These are phyloP conservation scores for Gelatoporia subvermispora DNA, from an alignment of 768 basidiomycete species.

Conservation along the genomic window DNA sequence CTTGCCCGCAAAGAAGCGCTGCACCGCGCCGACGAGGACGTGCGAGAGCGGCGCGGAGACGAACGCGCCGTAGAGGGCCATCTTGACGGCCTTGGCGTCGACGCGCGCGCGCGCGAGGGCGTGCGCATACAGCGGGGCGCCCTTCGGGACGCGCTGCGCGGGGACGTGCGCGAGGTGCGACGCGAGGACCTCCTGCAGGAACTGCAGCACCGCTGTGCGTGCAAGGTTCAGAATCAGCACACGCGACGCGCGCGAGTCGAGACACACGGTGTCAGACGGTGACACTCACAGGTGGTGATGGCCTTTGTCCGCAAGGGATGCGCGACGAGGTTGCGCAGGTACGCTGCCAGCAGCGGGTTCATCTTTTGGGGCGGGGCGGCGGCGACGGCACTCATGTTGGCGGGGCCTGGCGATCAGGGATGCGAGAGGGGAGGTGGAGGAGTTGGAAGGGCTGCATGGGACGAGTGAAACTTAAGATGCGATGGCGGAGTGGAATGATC, in stretches of 20 bases:
- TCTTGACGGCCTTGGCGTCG: conserved; percentile 71
- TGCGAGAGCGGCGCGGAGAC: conserved; percentile 83
- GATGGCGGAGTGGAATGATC: too few species aligned
- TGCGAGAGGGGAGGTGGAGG: neutral
- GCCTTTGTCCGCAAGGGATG: conserved; percentile 81
- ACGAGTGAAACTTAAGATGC: too few species aligned
- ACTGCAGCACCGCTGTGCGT: conserved; percentile 30
- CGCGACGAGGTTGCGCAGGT: conserved; percentile 60
- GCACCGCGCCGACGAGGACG: conserved; percentile 63
- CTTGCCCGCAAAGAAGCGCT: conserved; percentile 74
- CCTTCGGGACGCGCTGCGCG: conserved; percentile 41
- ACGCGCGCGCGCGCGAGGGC: conserved; percentile 54
- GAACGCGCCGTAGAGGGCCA: conserved; percentile 79
- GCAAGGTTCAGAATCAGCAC: neutral
- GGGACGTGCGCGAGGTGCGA: conserved; percentile 65
- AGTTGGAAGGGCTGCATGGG: neutral
- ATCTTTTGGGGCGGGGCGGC: conserved; percentile 19
- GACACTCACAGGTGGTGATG: conserved; percentile 56
- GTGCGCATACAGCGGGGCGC: conserved; percentile 49
- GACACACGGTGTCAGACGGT: neutral
- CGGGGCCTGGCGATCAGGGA: too few species aligned
- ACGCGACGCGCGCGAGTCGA: neutral
- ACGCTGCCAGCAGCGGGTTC: conserved; percentile 57
- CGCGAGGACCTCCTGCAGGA: conserved; percentile 77
- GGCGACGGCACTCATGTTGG: conserved; percentile 16